Evolutionary conservation across 257 asterid species (phyloP).

Genomic region (Linaria vulgaris): DNA sequence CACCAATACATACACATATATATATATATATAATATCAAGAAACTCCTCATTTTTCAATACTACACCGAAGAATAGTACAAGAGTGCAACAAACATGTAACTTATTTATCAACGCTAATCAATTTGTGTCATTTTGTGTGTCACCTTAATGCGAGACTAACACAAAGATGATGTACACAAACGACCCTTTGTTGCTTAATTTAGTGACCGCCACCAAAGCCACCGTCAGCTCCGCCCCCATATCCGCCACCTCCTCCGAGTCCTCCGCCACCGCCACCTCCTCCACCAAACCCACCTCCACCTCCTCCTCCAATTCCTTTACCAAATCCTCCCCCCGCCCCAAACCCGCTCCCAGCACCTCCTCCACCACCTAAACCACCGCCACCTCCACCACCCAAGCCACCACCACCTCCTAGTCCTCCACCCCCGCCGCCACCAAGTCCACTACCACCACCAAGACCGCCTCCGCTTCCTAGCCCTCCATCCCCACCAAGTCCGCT

Average conservation of each 20-base stretch:
- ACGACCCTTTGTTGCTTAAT: not conserved
- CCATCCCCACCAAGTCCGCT: constrained; percentile 17
- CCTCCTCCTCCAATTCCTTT: too few species aligned
- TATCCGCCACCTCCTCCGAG: constrained; percentile 26
- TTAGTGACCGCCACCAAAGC: constrained; percentile 20
- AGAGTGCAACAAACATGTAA: too few species aligned
- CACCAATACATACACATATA: not conserved
- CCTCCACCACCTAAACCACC: constrained; percentile 33
- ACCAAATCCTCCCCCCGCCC: constrained; percentile 35
- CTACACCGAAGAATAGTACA: too few species aligned
- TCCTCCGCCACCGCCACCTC: constrained; percentile 20
- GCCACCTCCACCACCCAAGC: constrained; percentile 32
- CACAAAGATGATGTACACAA: too few species aligned
- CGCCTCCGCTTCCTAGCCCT: too few species aligned
- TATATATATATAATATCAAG: not conserved
- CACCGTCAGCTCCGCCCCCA: constrained; percentile 18
- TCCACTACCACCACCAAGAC: constrained; percentile 13
- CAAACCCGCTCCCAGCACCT: constrained; percentile 29
- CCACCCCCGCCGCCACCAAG: constrained; percentile 33
- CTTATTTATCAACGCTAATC: too few species aligned
- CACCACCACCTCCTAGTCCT: constrained; percentile 37
- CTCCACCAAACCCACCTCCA: constrained; percentile 19
- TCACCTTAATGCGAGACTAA: too few species aligned
- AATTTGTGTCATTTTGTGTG: too few species aligned
- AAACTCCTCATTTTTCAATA: constrained; percentile 5